These are phyloP conservation scores for Castanea mollissima DNA, from an alignment of 306 rosid species.

Conservation along the genomic window DNA sequence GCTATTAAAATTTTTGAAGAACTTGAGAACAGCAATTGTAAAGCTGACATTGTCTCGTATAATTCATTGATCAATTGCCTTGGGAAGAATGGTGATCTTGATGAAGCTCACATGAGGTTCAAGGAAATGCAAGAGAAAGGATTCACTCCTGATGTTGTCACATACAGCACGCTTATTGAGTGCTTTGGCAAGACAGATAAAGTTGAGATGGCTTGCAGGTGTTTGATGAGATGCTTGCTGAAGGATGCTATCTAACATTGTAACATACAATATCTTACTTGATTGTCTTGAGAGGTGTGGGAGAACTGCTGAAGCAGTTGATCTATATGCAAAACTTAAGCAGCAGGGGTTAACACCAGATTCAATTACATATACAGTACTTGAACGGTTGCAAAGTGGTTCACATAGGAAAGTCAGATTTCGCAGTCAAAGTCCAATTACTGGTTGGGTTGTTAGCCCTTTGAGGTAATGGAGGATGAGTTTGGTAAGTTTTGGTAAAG, in stretches of 20 bases:
- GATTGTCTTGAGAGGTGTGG: slow-evolving; percentile 92
- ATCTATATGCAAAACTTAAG: slow-evolving; percentile 81
- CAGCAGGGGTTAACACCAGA: slow-evolving; percentile 87
- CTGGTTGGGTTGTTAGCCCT: no score
- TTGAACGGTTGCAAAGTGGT: no score
- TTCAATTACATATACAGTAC: no score
- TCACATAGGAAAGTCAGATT: no score
- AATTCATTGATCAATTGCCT: slow-evolving; percentile 90
- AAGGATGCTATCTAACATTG: slow-evolving; percentile 77
- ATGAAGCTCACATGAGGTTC: slow-evolving; percentile 94
- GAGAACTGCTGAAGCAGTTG: slow-evolving; percentile 88
- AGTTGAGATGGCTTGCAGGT: slow-evolving; percentile 83
- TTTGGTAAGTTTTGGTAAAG: no score
- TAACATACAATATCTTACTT: slow-evolving; percentile 82
- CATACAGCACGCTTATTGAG: slow-evolving; percentile 94
- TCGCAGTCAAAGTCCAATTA: no score
- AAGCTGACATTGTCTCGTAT: slow-evolving; percentile 76
- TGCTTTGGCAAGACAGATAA: slow-evolving; percentile 91
- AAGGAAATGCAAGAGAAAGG: slow-evolving; percentile 95
- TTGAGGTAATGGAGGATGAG: no score
- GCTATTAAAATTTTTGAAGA: slow-evolving; percentile 74
- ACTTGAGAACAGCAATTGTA: slow-evolving; percentile 64
- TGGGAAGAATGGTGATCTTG: slow-evolving; percentile 92
- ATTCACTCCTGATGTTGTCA: slow-evolving; percentile 76
- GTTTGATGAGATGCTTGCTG: slow-evolving; percentile 75